Evolutionary conservation across 441 rosid species (phyloP), one percentile per base, ranked within the genome.

Genomic region (Aquilaria agallochum): DNA sequence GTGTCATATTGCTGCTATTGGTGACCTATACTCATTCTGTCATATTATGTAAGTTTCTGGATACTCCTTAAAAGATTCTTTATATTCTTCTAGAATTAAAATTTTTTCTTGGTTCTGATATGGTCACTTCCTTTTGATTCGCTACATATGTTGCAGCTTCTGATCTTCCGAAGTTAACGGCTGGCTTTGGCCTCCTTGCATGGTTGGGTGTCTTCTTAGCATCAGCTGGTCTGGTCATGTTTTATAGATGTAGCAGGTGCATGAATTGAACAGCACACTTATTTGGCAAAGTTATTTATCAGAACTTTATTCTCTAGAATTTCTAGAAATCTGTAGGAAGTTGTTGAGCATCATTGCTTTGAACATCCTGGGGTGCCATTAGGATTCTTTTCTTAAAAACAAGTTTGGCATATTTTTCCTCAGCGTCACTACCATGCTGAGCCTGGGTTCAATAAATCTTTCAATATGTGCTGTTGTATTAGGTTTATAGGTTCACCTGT

Each of bases 171-270:
- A 89, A 74, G 80, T 62, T 91, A 65, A 87, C 96, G 20, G 73
- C 83, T 75, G 86, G 92, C 53, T 72, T 83, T 81, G 96, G 87
- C 69, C 82, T 86, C 65, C 56, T 95, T 69, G 99, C 97, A 55
- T 95, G 99, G 99, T 75, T 74, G 53, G 99, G 97, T 36, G 73
- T 88, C 68, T 68, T 95, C 69, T 82, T 88, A 55, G 92, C 96
- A 59, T 82, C 82, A 61, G 72, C 74, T 45, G 98, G 97, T 54
- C 79, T 95, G 60, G 79, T 88, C 62, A 62, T 88, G 90, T 78
- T 95, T 74, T 81, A 92, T 75, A 79, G 91, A 71, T 92, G 98
- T 76, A 86, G 96, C 92, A 86, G 92, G 99, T 95, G 84, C 68
- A 61, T 57, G 67, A 58, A 20, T 50, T 40, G 20, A 13, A 3